A percentile compares a stretch with the other conserved stretches of the same genome.
These are phyloP conservation scores for Boletus smithii DNA, from an alignment of 1,284 basidiomycete genomes.

Conservation along the genomic window DNA sequence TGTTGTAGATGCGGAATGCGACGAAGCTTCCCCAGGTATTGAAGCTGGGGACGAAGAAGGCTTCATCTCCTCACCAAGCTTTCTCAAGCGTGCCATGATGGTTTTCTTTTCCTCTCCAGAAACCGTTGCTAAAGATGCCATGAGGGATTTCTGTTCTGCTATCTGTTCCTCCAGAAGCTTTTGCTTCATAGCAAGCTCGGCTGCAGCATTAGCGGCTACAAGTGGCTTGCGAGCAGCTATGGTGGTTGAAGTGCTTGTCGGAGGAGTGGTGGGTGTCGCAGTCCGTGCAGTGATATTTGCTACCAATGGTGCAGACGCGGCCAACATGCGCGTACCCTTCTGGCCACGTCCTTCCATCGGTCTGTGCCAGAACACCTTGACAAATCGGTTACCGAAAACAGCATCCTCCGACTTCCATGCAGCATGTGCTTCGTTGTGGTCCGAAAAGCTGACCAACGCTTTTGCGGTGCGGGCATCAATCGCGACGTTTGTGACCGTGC, in stretches of 20 bases:
- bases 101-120: constrained; percentile 75
- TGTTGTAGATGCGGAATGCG: constrained; percentile 19
- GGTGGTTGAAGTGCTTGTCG: constrained; percentile 16
- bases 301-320: constrained; percentile 71
- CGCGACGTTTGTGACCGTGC: constrained; percentile 90
- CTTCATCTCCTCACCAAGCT: constrained; percentile 80
- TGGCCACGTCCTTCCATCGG: constrained; percentile 86
- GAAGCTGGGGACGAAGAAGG: constrained; percentile 34
- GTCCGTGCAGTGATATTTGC: constrained; percentile 49
- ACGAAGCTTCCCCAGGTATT: constrained; percentile 29
- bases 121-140: constrained; percentile 66
- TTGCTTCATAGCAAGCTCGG: constrained; percentile 67
- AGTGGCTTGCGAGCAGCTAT: constrained; percentile 31
- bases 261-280: constrained; percentile 21
- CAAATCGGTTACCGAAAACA: constrained; percentile 91
- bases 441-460: constrained; percentile 85
- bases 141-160: constrained; percentile 85
- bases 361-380: constrained; percentile 92
- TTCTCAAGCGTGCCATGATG: constrained; percentile 75
- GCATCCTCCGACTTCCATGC: constrained; percentile 94
- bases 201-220: constrained; percentile 36
- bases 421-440: constrained; percentile 80
- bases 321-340: constrained; percentile 69
- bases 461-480: constrained; percentile 73
- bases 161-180: constrained; percentile 80